phyloP scores from a whole-genome alignment of 441 rosid species.

The Cnidoscolus chayamansa region DNA sequence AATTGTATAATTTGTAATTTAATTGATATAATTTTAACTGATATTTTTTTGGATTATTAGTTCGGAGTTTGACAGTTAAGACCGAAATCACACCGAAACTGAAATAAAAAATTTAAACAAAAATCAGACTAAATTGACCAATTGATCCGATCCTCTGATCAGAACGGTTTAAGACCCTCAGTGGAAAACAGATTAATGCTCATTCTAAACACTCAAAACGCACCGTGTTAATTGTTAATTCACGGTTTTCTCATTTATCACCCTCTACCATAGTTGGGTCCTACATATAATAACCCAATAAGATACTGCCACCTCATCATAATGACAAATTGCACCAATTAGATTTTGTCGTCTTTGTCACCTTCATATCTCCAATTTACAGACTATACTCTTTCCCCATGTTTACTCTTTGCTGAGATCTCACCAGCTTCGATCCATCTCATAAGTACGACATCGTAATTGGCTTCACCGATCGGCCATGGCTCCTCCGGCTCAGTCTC shows the following conservation, averaged over 20 bases:
- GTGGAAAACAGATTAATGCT: too few relatives aligned
- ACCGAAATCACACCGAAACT: too few relatives aligned
- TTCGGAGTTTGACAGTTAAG: too few relatives aligned
- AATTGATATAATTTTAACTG: too few relatives aligned
- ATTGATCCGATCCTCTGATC: too few relatives aligned
- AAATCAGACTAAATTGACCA: too few relatives aligned
- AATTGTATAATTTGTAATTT: too few relatives aligned
- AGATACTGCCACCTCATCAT: constrained; percentile 17
- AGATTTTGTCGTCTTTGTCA: background rate
- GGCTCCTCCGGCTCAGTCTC: constrained; percentile 80
- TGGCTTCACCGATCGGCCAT: constrained; percentile 31
- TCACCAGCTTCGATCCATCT: constrained; percentile 30
- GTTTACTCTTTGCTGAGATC: constrained; percentile 27
- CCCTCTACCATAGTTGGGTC: background rate
- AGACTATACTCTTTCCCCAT: background rate
- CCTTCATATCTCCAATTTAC: background rate
- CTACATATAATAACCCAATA: constrained; percentile 11
- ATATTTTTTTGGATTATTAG: too few relatives aligned
- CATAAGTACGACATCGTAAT: constrained; percentile 8
- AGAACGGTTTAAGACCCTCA: too few relatives aligned
- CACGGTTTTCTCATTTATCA: background rate
- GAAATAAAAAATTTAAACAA: too few relatives aligned
- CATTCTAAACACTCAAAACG: background rate
- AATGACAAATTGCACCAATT: background rate
- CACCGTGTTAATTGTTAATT: background rate